A percentile compares a stretch with the other conserved stretches of the same genome.
phyloP scores from a whole-genome alignment of 768 basidiomycete genomes.

The Lactarius akahatsu region DNA sequence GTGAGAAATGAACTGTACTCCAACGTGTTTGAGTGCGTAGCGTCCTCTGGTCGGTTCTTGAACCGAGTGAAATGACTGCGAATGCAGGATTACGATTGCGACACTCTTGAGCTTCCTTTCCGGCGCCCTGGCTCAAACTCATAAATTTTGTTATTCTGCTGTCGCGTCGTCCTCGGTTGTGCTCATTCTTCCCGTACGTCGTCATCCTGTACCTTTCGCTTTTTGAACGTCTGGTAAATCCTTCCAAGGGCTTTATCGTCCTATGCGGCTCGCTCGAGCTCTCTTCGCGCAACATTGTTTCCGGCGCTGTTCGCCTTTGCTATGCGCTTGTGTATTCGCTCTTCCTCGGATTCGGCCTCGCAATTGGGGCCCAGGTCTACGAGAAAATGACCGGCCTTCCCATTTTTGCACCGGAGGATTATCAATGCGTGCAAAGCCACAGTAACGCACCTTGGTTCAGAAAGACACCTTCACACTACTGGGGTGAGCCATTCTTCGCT shows the following conservation, averaged over 20 bases:
- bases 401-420: slow-evolving; percentile 55
- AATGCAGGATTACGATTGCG: slow-evolving; percentile 68
- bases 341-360: slow-evolving; percentile 76
- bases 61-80: neutral
- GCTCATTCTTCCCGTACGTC: slow-evolving; percentile 69
- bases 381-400: slow-evolving; percentile 49
- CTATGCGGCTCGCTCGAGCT: slow-evolving; percentile 75
- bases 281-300: slow-evolving; percentile 75
- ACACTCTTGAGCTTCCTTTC: slow-evolving; percentile 77
- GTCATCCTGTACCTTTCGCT: neutral
- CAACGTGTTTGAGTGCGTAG: slow-evolving; percentile 70
- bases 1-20: slow-evolving; percentile 75
- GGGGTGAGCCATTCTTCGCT: slow-evolving; percentile 47
- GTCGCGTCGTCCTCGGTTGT: slow-evolving; percentile 75
- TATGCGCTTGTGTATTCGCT: slow-evolving; percentile 79
- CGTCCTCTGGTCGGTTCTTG: slow-evolving; percentile 7
- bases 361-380: slow-evolving; percentile 74
- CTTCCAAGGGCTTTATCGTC: slow-evolving; percentile 59
- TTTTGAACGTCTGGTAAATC: neutral
- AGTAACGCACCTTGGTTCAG: slow-evolving; percentile 70
- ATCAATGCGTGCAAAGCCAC: slow-evolving; percentile 59
- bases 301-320: slow-evolving; percentile 81
- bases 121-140: slow-evolving; percentile 66
- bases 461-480: slow-evolving; percentile 63
- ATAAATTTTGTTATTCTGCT: slow-evolving; percentile 78